Conservation (phyloP, 495 filamentous ascomycete species). For the Daldinia childiae region DNA sequence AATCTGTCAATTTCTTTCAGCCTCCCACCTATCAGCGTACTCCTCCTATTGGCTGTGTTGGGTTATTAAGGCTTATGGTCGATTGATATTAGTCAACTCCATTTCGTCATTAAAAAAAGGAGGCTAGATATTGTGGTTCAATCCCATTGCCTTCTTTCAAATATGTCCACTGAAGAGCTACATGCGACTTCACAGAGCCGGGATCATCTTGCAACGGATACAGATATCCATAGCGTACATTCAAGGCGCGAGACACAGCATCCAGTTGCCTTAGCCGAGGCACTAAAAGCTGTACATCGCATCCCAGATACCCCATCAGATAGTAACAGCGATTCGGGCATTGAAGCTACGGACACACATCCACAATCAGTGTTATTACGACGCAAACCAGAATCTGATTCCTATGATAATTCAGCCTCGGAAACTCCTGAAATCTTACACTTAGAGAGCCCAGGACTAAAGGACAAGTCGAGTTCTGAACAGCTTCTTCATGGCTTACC, state of each 20-base stretch:
- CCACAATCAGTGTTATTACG: slow-evolving; percentile 28
- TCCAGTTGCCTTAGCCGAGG: slow-evolving; percentile 29
- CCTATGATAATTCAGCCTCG: slow-evolving; percentile 36
- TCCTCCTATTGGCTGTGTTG: not conserved
- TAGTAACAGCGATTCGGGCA: slow-evolving; percentile 34
- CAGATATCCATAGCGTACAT: not conserved
- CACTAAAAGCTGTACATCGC: slow-evolving; percentile 31
- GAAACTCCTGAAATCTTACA: slow-evolving; percentile 35
- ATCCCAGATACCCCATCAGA: slow-evolving; percentile 33
- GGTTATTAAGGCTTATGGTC: not conserved
- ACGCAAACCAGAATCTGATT: slow-evolving; percentile 26
- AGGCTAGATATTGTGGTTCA: not conserved
- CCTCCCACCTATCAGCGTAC: not conserved
- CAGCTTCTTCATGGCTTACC: slow-evolving; percentile 18
- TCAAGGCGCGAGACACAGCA: slow-evolving; percentile 31
- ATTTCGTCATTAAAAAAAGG: not conserved
- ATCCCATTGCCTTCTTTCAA: not conserved
- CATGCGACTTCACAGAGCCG: not conserved
- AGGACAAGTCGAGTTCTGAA: slow-evolving; percentile 19
- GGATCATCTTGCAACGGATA: not conserved
- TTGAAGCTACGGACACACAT: slow-evolving; percentile 20
- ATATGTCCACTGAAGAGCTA: slow-evolving; percentile 22
- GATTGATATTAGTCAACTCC: slow-evolving; percentile 3
- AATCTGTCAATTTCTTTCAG: slow-evolving; percentile 2
- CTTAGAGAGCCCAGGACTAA: slow-evolving; percentile 8